Percentiles rank a stretch among this genome's conserved stretches.
Conservation (phyloP, 225 moss, liverwort and hornwort species). For the Rhytidiadelphus loreus region DNA sequence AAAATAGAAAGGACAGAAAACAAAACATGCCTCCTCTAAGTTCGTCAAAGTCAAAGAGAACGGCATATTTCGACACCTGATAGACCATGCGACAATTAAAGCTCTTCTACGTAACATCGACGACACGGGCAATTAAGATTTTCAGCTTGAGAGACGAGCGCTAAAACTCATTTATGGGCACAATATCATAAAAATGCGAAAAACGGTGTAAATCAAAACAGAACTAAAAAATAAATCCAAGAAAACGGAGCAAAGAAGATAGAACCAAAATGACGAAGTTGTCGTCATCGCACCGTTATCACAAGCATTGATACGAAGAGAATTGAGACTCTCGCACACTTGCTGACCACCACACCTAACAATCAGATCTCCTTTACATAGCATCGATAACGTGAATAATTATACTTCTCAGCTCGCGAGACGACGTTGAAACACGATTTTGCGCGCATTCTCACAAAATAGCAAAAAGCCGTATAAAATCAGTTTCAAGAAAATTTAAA, state of each 20-base stretch:
- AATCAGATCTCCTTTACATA: neutral
- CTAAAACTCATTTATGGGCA: neutral
- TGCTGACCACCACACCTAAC: neutral
- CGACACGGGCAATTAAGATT: neutral
- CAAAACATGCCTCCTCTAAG: neutral
- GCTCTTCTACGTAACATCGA: neutral
- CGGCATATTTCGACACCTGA: neutral
- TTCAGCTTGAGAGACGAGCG: neutral
- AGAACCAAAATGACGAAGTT: neutral
- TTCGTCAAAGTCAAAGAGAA: neutral
- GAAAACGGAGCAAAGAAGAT: neutral
- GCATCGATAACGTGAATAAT: neutral
- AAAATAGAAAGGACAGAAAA: neutral
- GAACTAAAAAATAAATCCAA: neutral
- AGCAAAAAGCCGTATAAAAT: neutral
- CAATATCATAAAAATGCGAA: neutral
- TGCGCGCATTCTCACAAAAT: neutral
- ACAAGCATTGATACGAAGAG: neutral
- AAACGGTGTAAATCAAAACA: neutral
- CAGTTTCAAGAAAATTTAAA: neutral
- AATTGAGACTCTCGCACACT: neutral
- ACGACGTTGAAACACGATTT: neutral
- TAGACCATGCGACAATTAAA: neutral
- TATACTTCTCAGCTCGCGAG: neutral
- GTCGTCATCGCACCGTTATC: neutral